Evolutionary conservation across 164 flowering plant genomes (phyloP), one percentile per base, ranked within the genome.

Genomic region (Echeveria elegans): DNA sequence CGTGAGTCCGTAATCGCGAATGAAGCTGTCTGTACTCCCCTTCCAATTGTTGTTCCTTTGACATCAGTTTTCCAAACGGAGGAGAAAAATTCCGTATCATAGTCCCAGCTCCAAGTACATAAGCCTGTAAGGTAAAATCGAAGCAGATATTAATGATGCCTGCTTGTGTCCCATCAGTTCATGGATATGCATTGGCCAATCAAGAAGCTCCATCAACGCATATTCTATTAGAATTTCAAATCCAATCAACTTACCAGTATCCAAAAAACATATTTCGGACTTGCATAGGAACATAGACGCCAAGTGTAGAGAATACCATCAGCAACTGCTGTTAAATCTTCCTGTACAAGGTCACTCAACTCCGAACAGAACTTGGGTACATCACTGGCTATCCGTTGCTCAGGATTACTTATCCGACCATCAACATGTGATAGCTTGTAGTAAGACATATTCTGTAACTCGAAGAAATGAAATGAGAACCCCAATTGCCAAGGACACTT

Each of bases 371-470:
- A 95, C 76, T 79, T 83, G 62, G 97, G 99, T 21, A 95, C 84
- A 79, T 95, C 99, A 79, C 97, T 92, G 64, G 98, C 96, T 80
- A 95, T 92, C 70, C 91, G 73, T 76, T 95, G 99, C 75, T 95
- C 99, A 24, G 99, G 98, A 71, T 87, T 87, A 37, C 82, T 77
- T 63, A 95, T 86, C 64, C 96, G 90, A 40, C 97, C 91, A 79
- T 95, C 99, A 69, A 95, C 99, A 81, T 95, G 99, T 53, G 99
- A 92, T 64, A 95, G 78, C 80, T 95, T 95, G 84, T 95, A 95
- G 80, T 92, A 95, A 28, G 84, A 86, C 98, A 95, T 95, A 74
- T 90, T 87, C 99, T 95, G 90, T 66, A 80, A 78, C 64, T 75
- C 45, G 68, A 72, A 75, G 50, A 64, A 30, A 38, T 37, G 16